Evolutionary conservation across 257 asterid genomes (phyloP), one percentile per base, ranked within the genome.

Genomic region (Nicotiana otophora): DNA sequence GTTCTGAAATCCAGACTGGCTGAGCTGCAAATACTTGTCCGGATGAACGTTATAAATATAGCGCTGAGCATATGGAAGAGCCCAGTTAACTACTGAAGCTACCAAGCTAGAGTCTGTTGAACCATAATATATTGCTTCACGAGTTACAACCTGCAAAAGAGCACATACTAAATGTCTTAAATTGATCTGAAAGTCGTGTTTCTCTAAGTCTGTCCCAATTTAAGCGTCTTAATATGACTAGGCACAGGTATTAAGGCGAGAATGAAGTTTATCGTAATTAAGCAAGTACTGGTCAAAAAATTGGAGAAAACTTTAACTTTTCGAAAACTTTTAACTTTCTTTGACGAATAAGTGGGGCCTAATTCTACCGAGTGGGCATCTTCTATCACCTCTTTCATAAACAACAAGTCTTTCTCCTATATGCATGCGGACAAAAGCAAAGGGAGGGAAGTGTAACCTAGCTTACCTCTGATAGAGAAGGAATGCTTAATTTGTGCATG

Each of bases 21-120:
- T 89, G 82, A 93, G 91, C 81, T 90, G 88, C 80, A 76, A 77
- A 87, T 91, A 94, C 85, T 88, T 89, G 74, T 91, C 93, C 10
- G 91, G 89, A 66, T 94, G 90, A 0, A 78, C 36, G 57, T 81
- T 87, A 81, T 62, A 86, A 65, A 93, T 81, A 86, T 96, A 96
- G 84, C 99, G 98, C 83, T 96, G 99, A 83, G 96, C 99, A 90
- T 89, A 96, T 81, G 98, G 99, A 85, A 94, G 97, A 87, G 87
- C 93, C 99, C 99, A 91, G 75, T 91, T 92, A 81, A 96, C 89
- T 88, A 94, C 82, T 54, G 93, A 91, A 70, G 87, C 88, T 82
- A 87, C 80, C 83, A 86, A 88, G 75, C 88, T 88, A 83, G 85
- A 65, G 88, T 93, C 97, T 60, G 87, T 87, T 70, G 88, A 85